Percentiles rank a stretch among this genome's conserved stretches.
phyloP scores from a whole-genome alignment of 768 basidiomycete species.

The Galerina marginata region DNA sequence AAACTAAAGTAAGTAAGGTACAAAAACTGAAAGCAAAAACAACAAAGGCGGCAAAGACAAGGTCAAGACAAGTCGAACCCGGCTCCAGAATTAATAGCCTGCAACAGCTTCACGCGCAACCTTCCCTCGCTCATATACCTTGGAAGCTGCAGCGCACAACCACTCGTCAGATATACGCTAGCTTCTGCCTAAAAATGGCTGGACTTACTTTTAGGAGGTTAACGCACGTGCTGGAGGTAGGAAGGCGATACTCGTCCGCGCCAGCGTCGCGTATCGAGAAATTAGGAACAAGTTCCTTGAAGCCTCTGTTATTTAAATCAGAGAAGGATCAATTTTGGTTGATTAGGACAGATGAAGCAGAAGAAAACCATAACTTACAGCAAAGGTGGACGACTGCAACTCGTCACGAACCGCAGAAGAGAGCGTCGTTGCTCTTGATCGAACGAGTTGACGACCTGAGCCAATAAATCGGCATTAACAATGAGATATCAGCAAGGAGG shows the following conservation, averaged over 20 bases:
- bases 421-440: slow-evolving; percentile 79
- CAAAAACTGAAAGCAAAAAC: not conserved
- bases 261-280: slow-evolving; percentile 90
- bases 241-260: slow-evolving; percentile 69
- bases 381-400: slow-evolving; percentile 87
- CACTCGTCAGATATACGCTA: not conserved
- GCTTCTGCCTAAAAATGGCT: not conserved
- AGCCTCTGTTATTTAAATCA: slow-evolving; percentile 55
- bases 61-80: slow-evolving; percentile 90
- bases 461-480: not conserved
- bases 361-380: slow-evolving; percentile 54
- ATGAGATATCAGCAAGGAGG: not conserved
- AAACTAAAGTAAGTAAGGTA: not conserved
- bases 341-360: not conserved
- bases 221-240: slow-evolving; percentile 86
- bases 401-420: slow-evolving; percentile 90
- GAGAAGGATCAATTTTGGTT: not conserved
- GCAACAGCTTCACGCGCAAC: slow-evolving; percentile 77
- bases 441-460: slow-evolving; percentile 77
- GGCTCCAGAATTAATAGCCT: slow-evolving; percentile 86
- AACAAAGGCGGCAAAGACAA: not conserved
- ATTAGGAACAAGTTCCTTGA: slow-evolving; percentile 85
- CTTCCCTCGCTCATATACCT: slow-evolving; percentile 65
- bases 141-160: slow-evolving; percentile 57
- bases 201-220: slow-evolving; percentile 82